Conservation (phyloP, 1,139 yeast genomes). For the Pichia sp. region DNA sequence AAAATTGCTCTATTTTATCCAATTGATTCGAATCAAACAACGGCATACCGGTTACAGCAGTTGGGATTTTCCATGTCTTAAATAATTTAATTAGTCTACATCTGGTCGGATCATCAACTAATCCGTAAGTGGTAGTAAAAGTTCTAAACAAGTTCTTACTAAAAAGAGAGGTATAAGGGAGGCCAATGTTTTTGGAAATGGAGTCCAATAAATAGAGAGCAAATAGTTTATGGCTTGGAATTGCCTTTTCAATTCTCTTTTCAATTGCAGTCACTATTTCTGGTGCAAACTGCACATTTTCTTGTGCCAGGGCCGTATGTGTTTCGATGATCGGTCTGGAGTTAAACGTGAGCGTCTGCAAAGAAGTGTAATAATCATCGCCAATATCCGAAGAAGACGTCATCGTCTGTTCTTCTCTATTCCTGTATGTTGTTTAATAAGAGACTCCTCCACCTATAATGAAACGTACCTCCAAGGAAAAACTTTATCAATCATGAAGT, state of each 20-base stretch:
- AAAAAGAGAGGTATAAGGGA: constrained; percentile 74
- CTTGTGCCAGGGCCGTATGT: constrained; percentile 82
- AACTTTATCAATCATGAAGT: too few species aligned
- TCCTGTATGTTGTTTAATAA: too few species aligned
- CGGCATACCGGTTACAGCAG: constrained; percentile 54
- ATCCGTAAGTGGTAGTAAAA: constrained; percentile 69
- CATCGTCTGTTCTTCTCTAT: too few species aligned
- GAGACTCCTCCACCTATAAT: too few species aligned
- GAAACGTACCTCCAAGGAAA: too few species aligned
- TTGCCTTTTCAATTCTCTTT: constrained; percentile 52
- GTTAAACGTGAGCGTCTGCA: constrained; percentile 76
- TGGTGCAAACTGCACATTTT: constrained; percentile 67
- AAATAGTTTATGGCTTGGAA: constrained; percentile 78
- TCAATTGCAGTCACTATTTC: constrained; percentile 71
- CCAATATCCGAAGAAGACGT: constrained; percentile 25
- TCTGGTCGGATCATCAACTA: constrained; percentile 70
- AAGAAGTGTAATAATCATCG: constrained; percentile 57
- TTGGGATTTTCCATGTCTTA: constrained; percentile 76
- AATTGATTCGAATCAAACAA: constrained; percentile 68
- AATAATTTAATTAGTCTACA: constrained; percentile 67
- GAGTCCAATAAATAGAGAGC: constrained; percentile 83
- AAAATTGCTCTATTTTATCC: constrained; percentile 64
- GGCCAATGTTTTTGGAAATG: constrained; percentile 85
- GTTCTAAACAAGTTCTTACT: constrained; percentile 58
- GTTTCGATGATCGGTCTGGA: constrained; percentile 85